A percentile compares a stretch with the other conserved stretches of the same genome.
These are phyloP conservation scores for Annona cherimola DNA, from an alignment of 164 flowering plant genomes.

Conservation along the genomic window DNA sequence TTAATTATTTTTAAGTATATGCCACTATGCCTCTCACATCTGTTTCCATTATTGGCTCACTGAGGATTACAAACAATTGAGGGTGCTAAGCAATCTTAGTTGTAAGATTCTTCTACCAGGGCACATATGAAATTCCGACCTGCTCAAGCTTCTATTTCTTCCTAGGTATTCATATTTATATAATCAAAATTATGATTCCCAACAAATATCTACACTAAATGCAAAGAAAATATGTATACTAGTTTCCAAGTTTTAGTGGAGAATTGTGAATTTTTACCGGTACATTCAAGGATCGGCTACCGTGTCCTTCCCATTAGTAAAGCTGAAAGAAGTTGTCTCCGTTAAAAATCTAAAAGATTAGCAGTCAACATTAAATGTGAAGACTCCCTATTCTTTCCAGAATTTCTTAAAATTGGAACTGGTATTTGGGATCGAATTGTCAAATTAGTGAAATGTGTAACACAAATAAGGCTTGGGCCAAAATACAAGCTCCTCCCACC, in stretches of 20 bases:
- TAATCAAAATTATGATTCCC: too few relatives aligned
- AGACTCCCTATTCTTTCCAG: background rate
- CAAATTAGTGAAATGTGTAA: background rate
- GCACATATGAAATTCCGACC: background rate
- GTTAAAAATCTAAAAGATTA: too few relatives aligned
- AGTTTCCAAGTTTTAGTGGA: too few relatives aligned
- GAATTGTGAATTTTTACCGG: too few relatives aligned
- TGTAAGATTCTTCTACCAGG: background rate
- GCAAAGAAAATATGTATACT: too few relatives aligned
- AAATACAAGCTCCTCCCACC: background rate
- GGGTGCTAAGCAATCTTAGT: background rate
- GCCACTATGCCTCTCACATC: background rate
- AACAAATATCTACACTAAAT: too few relatives aligned
- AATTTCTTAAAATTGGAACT: background rate
- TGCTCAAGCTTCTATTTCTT: background rate
- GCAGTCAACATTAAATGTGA: background rate
- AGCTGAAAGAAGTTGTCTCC: background rate
- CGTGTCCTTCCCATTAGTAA: background rate
- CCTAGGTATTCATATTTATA: too few relatives aligned
- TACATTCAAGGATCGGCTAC: background rate
- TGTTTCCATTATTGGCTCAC: background rate
- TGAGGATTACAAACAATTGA: too few relatives aligned
- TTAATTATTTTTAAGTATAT: too few relatives aligned
- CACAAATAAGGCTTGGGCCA: background rate
- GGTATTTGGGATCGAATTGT: too few relatives aligned